phyloP scores from a whole-genome alignment of 2,329 filamentous ascomycete genomes.

The Apiospora kogelbergensis region DNA sequence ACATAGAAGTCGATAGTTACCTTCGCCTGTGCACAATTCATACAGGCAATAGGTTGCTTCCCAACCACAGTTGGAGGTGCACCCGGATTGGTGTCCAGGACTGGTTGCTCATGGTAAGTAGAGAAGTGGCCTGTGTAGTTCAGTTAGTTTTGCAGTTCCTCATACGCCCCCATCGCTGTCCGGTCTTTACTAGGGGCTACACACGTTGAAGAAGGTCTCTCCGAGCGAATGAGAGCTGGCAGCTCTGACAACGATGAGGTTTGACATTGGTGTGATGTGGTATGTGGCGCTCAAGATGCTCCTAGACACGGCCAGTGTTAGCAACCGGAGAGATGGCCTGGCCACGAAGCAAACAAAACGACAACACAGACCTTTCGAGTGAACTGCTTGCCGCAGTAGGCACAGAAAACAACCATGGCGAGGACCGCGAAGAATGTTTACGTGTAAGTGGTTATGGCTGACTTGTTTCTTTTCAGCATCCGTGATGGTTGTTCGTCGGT shows the following conservation, averaged over 20 bases:
- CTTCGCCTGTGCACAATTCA: constrained; percentile 46
- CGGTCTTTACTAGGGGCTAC: constrained; percentile 29
- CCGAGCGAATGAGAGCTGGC: constrained; percentile 50
- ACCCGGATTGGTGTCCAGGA: background rate
- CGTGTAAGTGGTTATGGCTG: background rate
- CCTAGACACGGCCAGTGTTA: constrained; percentile 29
- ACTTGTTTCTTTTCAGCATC: background rate
- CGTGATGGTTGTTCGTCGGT: background rate
- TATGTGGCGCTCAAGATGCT: constrained; percentile 56
- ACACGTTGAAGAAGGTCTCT: constrained; percentile 53
- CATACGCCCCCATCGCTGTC: background rate
- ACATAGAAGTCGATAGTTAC: background rate
- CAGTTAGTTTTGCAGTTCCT: constrained; percentile 35
- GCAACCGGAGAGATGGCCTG: background rate
- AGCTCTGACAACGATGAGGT: constrained; percentile 49
- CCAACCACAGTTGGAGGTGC: constrained; percentile 32
- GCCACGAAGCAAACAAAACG: background rate
- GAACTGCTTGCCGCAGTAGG: constrained; percentile 12
- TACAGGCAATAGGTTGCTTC: constrained; percentile 47
- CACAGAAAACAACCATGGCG: constrained; percentile 6
- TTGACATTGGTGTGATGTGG: constrained; percentile 56
- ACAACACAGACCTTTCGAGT: constrained; percentile 1
- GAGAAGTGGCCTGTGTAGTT: constrained; percentile 31
- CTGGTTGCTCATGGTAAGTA: constrained; percentile 21
- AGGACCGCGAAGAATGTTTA: background rate